Evolutionary conservation across 2,329 filamentous ascomycete genomes (phyloP), one percentile per base, ranked within the genome.

Genomic region (Bipolaris zeicola): DNA sequence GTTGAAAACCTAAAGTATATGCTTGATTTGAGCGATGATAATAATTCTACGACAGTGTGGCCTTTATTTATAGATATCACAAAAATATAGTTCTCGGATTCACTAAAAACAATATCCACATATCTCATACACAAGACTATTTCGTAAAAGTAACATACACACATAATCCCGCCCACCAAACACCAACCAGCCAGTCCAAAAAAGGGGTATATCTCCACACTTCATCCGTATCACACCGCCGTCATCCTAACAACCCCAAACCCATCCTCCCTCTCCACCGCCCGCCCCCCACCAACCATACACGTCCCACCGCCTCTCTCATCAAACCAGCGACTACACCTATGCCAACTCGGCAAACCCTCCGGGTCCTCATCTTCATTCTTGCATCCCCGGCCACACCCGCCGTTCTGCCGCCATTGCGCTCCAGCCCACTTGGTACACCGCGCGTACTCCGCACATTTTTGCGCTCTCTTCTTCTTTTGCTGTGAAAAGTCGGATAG

Each of bases 381-480:
- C 57, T 60, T 62, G 45, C 72, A 75, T 0, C 71, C 71, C 14
- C 69, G 57, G 39, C 70, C 64, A 46, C 72, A 74, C 0, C 70
- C 72, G 7, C 71, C 72, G 11, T 61, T 67, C 42, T 68, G 65
- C 18, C 69, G 60, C 71, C 71, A 74, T 8, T 48, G 61, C 28
- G 62, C 63, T 3, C 67, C 69, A 3, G 66, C 70, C 72, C 72
- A 75, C 49, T 73, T 73, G 66, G 67, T 72, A 36, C 72, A 75
- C 10, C 70, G 62, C 16, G 71, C 70, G 50, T 72, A 73, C 39
- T 74, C 70, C 6, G 67, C 68, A 48, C 72, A 75, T 7, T 60
- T 53, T 0, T 48, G 62, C 2, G 47, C 43, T 20, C 67, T 58
- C 38, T 48, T 56, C 39, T 69, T 68, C 52, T 72, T 73, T 3